These are phyloP conservation scores for Nicotiana tabacum DNA, from an alignment of 257 asterid species.

Conservation along the genomic window DNA sequence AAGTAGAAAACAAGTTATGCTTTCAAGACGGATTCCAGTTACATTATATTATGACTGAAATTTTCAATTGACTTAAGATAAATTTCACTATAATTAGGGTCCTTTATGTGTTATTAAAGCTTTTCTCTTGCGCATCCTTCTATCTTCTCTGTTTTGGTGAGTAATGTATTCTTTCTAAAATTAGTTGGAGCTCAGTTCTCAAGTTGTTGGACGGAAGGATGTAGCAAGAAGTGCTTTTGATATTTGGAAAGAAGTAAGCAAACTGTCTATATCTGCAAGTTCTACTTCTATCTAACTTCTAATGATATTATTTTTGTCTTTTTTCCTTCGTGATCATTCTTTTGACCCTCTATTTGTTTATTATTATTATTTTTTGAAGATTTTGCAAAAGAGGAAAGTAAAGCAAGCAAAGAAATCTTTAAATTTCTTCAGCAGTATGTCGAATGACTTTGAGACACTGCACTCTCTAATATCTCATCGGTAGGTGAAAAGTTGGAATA, in stretches of 20 bases:
- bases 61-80: not conserved
- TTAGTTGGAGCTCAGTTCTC: constrained; percentile 81
- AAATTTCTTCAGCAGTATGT: constrained; percentile 30
- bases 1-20: not conserved
- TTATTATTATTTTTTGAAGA: constrained; percentile 32
- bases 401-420: constrained; percentile 46
- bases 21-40: not conserved
- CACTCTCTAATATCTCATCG: constrained; percentile 77
- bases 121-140: not conserved
- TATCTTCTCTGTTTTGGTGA: constrained; percentile 8
- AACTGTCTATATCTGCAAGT: not conserved
- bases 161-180: constrained; percentile 13
- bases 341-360: not conserved
- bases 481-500: constrained; percentile 33
- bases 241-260: constrained; percentile 90
- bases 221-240: constrained; percentile 77
- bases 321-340: not conserved
- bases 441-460: constrained; percentile 61
- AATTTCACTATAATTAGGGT: not conserved
- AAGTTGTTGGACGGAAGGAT: constrained; percentile 95
- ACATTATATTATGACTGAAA: not conserved
- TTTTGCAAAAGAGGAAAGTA: constrained; percentile 72
- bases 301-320: not conserved
- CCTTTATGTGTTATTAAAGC: not conserved
- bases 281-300: not conserved